Evolutionary conservation across 2,329 filamentous ascomycete species (phyloP).

Genomic region (Ceratocystis ficicola): DNA sequence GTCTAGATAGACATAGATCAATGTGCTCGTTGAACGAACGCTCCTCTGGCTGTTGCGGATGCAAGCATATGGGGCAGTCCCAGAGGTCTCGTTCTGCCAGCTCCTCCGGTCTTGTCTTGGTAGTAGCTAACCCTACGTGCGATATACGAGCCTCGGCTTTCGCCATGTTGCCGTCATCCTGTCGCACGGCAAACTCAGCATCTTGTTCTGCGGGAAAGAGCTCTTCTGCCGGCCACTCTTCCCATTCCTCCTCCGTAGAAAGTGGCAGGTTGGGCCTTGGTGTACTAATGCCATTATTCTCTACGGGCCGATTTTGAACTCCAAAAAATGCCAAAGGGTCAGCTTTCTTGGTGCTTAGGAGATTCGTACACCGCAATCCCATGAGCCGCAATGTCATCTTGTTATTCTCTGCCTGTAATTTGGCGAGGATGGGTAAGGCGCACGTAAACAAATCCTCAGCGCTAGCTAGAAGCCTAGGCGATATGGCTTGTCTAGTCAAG

Average conservation of each 20-base stretch:
- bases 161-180: background rate
- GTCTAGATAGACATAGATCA: slow-evolving; percentile 75
- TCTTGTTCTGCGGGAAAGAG: background rate
- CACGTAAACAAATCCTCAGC: slow-evolving; percentile 77
- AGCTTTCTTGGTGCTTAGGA: slow-evolving; percentile 73
- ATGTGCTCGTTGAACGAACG: slow-evolving; percentile 79
- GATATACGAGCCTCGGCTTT: background rate
- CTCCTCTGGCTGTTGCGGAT: slow-evolving; percentile 64
- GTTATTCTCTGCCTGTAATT: slow-evolving; percentile 72
- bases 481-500: slow-evolving; percentile 65
- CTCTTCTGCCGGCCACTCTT: slow-evolving; percentile 54
- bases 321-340: slow-evolving; percentile 73
- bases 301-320: slow-evolving; percentile 32
- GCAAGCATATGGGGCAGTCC: slow-evolving; percentile 79
- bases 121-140: background rate
- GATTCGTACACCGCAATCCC: slow-evolving; percentile 76
- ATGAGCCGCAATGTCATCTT: slow-evolving; percentile 70
- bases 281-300: background rate
- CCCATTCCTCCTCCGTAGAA: slow-evolving; percentile 41
- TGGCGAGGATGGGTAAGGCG: slow-evolving; percentile 68
- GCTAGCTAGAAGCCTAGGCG: slow-evolving; percentile 56
- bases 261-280: background rate
- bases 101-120: background rate
- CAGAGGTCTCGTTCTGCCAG: slow-evolving; percentile 46
- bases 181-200: background rate